Percentiles rank a stretch among this genome's conserved stretches.
phyloP scores from a whole-genome alignment of 2,329 filamentous ascomycete species.

The Cladorrhinum sp. region DNA sequence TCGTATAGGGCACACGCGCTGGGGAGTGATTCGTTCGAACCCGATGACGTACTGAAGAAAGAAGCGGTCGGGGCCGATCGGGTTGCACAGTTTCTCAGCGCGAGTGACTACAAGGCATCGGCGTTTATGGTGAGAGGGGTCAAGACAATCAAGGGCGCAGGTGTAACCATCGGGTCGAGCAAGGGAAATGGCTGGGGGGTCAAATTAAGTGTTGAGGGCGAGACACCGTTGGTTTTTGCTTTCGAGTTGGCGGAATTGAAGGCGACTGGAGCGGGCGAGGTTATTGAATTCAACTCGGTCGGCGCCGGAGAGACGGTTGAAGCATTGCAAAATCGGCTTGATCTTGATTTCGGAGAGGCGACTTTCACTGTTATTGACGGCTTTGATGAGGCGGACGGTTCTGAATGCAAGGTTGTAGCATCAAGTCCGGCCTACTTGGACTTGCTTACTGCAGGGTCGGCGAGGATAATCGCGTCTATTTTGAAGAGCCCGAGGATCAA shows the following conservation, averaged over 20 bases:
- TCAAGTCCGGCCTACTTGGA: conserved; percentile 14
- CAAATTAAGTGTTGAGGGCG: conserved; percentile 6
- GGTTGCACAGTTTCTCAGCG: conserved; percentile 3
- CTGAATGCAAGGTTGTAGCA: conserved; percentile 8
- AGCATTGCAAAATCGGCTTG: conserved; percentile 9
- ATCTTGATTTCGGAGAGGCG: conserved; percentile 14
- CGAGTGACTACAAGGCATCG: conserved; percentile 5
- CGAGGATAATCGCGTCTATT: conserved; percentile 11
- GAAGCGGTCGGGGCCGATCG: conserved; percentile 7
- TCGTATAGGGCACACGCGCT: conserved; percentile 11
- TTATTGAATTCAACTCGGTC: neutral
- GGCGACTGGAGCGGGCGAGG: neutral
- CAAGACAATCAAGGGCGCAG: conserved; percentile 15
- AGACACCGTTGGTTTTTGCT: conserved; percentile 8
- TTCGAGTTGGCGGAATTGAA: conserved; percentile 14
- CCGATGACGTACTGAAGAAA: conserved; percentile 6
- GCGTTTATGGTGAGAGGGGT: conserved; percentile 17
- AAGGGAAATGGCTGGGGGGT: conserved; percentile 14
- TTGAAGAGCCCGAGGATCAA: neutral
- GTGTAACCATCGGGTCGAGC: conserved; percentile 7
- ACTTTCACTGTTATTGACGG: conserved; percentile 11
- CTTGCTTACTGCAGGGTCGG: conserved; percentile 18
- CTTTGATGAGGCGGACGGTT: conserved; percentile 13
- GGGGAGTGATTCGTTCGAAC: neutral
- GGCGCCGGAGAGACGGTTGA: neutral